These are phyloP conservation scores for Paramecium bursaria DNA, from an alignment of 73 alveolate genomes.

Conservation along the genomic window DNA sequence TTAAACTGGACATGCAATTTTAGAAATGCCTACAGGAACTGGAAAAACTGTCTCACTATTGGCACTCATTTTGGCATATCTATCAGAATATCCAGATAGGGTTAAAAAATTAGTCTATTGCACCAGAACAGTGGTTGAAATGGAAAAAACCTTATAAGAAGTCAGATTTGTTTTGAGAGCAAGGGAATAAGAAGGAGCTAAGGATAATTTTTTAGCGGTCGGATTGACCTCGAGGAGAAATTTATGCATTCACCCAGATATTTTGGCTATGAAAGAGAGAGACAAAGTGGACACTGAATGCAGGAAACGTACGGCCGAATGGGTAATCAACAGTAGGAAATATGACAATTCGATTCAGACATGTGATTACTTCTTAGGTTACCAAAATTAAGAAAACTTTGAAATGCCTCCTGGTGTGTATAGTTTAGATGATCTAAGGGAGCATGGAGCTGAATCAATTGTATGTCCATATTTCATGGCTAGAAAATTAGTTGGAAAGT, in stretches of 20 bases:
- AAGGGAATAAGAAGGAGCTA: conserved; percentile 74
- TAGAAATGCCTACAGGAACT: conserved; percentile 94
- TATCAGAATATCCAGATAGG: conserved; percentile 59
- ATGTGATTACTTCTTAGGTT: conserved; percentile 77
- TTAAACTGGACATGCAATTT: conserved; percentile 83
- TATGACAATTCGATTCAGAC: conserved; percentile 14
- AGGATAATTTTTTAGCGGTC: conserved; percentile 59
- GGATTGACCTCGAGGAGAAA: conserved; percentile 76
- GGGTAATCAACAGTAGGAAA: conserved; percentile 73
- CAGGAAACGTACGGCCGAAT: conserved; percentile 80
- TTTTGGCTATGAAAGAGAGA: conserved; percentile 72
- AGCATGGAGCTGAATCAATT: conserved; percentile 74
- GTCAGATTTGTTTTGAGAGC: conserved; percentile 73
- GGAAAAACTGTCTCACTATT: conserved; percentile 88
- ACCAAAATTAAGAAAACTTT: conserved; percentile 57
- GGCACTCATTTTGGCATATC: conserved; percentile 76
- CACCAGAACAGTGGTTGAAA: conserved; percentile 89
- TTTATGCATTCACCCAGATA: conserved; percentile 83
- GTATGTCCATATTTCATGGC: conserved; percentile 87
- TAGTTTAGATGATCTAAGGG: conserved; percentile 80
- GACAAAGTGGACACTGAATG: conserved; percentile 84
- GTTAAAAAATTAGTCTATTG: conserved; percentile 81
- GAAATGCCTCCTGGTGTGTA: conserved; percentile 75
- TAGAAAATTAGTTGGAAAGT: conserved; percentile 64
- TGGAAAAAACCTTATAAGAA: conserved; percentile 89